Conservation (phyloP, 805 yeast genomes). For the Wickerhamomyces bisporus region DNA sequence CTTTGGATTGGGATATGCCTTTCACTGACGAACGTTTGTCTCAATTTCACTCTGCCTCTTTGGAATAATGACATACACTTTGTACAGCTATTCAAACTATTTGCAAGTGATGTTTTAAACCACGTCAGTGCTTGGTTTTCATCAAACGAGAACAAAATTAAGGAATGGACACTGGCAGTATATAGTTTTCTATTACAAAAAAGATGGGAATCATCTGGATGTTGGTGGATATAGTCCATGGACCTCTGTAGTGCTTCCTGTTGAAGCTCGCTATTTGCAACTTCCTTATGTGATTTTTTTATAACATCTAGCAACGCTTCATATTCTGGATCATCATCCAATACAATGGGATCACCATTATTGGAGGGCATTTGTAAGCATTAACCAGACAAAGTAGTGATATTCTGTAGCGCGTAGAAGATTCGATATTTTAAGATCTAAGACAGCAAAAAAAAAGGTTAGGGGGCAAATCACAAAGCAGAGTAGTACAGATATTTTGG, state of each 20-base stretch:
- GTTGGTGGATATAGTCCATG: slow-evolving; percentile 28
- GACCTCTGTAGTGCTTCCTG: slow-evolving; percentile 35
- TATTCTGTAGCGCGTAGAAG: no score
- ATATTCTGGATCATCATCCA: slow-evolving; percentile 1
- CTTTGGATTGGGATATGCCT: slow-evolving; percentile 34
- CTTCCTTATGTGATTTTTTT: slow-evolving; percentile 27
- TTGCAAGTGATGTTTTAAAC: slow-evolving; percentile 34
- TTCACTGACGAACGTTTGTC: slow-evolving; percentile 45
- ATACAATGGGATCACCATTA: neutral
- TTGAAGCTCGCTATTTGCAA: slow-evolving; percentile 30
- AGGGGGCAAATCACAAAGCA: no score
- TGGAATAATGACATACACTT: slow-evolving; percentile 52
- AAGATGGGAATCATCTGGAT: slow-evolving; percentile 36
- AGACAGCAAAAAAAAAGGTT: neutral
- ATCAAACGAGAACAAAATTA: slow-evolving; percentile 58
- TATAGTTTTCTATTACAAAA: slow-evolving; percentile 50
- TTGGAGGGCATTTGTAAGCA: neutral
- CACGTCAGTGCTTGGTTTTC: slow-evolving; percentile 40
- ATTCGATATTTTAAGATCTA: no score
- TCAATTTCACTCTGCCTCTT: slow-evolving; percentile 44
- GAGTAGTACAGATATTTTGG: no score
- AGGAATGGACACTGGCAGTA: slow-evolving; percentile 46
- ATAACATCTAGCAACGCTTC: slow-evolving; percentile 17
- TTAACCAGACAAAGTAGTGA: neutral
- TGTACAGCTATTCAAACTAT: slow-evolving; percentile 42